phyloP scores from a whole-genome alignment of 1,284 basidiomycete genomes.

The Cutaneotrichosporon dermatis region DNA sequence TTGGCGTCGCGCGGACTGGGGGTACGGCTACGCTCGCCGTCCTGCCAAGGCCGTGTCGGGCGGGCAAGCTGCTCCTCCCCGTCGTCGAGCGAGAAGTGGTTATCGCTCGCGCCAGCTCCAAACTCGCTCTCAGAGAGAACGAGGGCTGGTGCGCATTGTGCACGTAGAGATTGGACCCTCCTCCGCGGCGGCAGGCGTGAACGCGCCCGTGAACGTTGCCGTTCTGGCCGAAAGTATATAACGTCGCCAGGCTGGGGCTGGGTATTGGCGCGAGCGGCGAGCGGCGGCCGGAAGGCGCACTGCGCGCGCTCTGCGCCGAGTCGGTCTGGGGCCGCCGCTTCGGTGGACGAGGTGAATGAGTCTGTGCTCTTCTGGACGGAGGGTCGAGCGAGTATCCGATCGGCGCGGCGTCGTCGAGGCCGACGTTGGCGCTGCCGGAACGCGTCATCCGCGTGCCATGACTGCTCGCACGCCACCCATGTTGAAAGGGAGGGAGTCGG shows the following conservation, averaged over 20 bases:
- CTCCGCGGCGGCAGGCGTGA: too few relatives aligned
- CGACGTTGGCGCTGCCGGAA: background rate
- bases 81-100: conserved; percentile 28
- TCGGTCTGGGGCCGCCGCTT: background rate
- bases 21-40: conserved; percentile 10
- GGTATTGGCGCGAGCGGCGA: too few relatives aligned
- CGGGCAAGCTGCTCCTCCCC: conserved; percentile 7
- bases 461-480: conserved; percentile 7
- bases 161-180: conserved; percentile 15
- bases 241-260: conserved; percentile 2
- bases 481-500: conserved; percentile 10
- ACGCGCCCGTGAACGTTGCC: too few relatives aligned
- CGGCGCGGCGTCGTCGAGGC: background rate
- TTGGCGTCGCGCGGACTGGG: conserved; percentile 15
- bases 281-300: background rate
- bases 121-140: conserved; percentile 25
- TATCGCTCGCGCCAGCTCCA: conserved; percentile 19
- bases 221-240: background rate
- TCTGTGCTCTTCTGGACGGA: background rate
- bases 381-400: background rate
- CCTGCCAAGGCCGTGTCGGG: conserved; percentile 12
- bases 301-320: conserved; percentile 4
- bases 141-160: conserved; percentile 14
- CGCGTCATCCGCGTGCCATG: conserved; percentile 12
- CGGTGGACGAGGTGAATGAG: background rate